A percentile compares a stretch with the other conserved stretches of the same genome.
Evolutionary conservation across 1,139 yeast species (phyloP).

Genomic region (Kurtzmaniella quercitrusa): DNA sequence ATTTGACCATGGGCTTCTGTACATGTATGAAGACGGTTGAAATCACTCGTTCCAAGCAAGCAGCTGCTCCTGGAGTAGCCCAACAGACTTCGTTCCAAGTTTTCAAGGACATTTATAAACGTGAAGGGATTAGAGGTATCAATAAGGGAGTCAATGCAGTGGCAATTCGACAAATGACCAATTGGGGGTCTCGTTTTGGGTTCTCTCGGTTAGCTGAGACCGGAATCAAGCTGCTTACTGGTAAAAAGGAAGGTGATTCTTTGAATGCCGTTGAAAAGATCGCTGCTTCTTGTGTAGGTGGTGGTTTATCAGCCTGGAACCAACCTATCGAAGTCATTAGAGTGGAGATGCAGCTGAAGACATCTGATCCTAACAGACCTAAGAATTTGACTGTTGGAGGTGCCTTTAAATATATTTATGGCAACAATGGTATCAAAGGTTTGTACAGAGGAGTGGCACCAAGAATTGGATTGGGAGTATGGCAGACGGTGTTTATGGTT

Average conservation of each 20-base stretch:
- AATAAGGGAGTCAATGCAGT: conserved; percentile 99
- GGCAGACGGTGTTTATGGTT: conserved; percentile 99
- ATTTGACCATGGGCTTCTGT: conserved; percentile 94
- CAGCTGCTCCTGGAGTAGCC: conserved; percentile 39
- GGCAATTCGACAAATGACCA: conserved; percentile 96
- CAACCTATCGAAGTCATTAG: conserved; percentile 97
- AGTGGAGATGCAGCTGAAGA: conserved; percentile 96
- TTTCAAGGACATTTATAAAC: conserved; percentile 74
- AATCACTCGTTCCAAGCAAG: conserved; percentile 85
- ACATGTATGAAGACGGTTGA: conserved; percentile 98
- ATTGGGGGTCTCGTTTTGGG: conserved; percentile 98
- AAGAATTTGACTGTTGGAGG: conserved; percentile 78
- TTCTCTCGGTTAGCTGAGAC: conserved; percentile 90
- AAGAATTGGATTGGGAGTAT: conserved; percentile 90
- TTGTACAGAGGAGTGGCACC: conserved; percentile 96
- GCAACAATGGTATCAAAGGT: conserved; percentile 81
- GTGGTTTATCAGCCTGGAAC: conserved; percentile 97
- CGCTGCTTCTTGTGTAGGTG: conserved; percentile 86
- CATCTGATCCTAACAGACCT: conserved; percentile 91
- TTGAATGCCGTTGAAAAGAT: conserved; percentile 77
- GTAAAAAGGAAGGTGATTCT: conserved; percentile 58
- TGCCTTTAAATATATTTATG: conserved; percentile 78
- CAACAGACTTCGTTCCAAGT: conserved; percentile 82
- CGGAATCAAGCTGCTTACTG: conserved; percentile 58
- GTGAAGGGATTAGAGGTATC: conserved; percentile 89